Evolutionary conservation across 768 basidiomycete species (phyloP), one percentile per base, ranked within the genome.

Genomic region (Chalciporus piperatus): DNA sequence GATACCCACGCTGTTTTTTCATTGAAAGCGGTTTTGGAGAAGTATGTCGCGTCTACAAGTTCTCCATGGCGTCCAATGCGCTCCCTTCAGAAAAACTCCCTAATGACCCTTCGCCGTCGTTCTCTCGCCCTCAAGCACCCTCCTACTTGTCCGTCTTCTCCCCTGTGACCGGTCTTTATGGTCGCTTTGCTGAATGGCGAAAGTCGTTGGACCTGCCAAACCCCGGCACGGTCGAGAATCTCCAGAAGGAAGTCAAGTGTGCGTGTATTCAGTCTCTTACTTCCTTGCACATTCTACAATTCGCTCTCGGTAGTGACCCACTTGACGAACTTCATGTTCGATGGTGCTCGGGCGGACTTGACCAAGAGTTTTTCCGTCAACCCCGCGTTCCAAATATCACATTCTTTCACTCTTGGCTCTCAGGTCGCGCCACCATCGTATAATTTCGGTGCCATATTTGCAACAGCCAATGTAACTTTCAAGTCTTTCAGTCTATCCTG

Each of bases 321-420:
- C 63, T 73, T 98, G 45, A 89, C 87, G 41, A 97, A 96, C 76
- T 96, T 88, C 74, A 84, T 93, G 65, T 98, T 98, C 70, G 97
- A 99, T 76, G 97, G 97, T 58, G 97, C 89, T 23, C 81, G 95
- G 60, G 97, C 96, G 28, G 97, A 99, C 76, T 77, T 98, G 61
- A 88, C 91, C 43, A 99, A 98, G 75, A 87, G 82, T 60, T 77
- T 98, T 60, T 96, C 93, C 25, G 79, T 88, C 69, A 91, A 84
- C 69, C 97, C 97, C n/a, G 83, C 90, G 45, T 98, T 98, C 82
- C 96, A 98, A 76, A 89, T 98, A 61, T 95, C 94, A 54, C 97
- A 99, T 70, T 90, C 93, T 20, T 98, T 99, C 74, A 79, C 85
- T 52, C 76, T 98, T 51, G 97, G 92, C 17, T 92, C 92, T 17